A percentile compares a stretch with the other conserved stretches of the same genome.
These are phyloP conservation scores for Chaetomium olivaceum DNA, from an alignment of 2,329 filamentous ascomycete genomes.

Conservation along the genomic window DNA sequence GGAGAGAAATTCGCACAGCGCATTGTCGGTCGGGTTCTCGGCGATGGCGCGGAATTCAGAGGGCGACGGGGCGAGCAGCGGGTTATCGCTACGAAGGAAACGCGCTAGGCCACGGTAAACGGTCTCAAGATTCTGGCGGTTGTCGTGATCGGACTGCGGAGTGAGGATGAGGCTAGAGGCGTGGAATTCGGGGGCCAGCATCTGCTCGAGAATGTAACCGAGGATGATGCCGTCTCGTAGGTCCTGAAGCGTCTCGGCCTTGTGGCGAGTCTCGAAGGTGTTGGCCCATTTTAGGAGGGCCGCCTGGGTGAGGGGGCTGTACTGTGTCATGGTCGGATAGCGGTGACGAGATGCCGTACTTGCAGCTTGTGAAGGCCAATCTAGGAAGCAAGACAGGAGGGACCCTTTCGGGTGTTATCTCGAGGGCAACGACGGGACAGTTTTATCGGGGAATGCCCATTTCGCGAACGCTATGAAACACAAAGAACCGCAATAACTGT, in stretches of 20 bases:
- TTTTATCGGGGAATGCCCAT: slow-evolving; percentile 2
- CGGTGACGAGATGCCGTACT: slow-evolving; percentile 1
- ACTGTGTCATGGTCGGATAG: slow-evolving; percentile 38
- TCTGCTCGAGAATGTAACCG: slow-evolving; percentile 54
- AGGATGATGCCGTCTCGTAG: slow-evolving; percentile 57
- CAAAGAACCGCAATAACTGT: neutral
- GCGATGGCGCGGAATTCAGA: slow-evolving; percentile 60
- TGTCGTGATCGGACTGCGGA: slow-evolving; percentile 54
- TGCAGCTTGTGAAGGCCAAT: neutral
- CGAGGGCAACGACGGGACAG: neutral
- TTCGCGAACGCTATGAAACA: slow-evolving; percentile 17
- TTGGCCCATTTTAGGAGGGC: slow-evolving; percentile 60
- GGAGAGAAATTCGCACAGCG: slow-evolving; percentile 49
- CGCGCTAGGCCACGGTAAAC: slow-evolving; percentile 86
- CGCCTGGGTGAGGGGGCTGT: slow-evolving; percentile 44
- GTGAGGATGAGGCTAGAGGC: slow-evolving; percentile 53
- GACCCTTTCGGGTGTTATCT: neutral
- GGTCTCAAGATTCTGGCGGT: slow-evolving; percentile 88
- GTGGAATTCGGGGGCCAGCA: slow-evolving; percentile 60
- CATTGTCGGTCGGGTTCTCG: slow-evolving; percentile 56
- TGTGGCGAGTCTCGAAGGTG: slow-evolving; percentile 45
- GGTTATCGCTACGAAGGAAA: slow-evolving; percentile 56
- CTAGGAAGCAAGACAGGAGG: neutral
- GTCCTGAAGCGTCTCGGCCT: slow-evolving; percentile 52
- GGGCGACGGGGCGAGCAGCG: slow-evolving; percentile 53